These are phyloP conservation scores for Amaranthus palmeri DNA, from an alignment of 148 eudicot species.

Conservation along the genomic window DNA sequence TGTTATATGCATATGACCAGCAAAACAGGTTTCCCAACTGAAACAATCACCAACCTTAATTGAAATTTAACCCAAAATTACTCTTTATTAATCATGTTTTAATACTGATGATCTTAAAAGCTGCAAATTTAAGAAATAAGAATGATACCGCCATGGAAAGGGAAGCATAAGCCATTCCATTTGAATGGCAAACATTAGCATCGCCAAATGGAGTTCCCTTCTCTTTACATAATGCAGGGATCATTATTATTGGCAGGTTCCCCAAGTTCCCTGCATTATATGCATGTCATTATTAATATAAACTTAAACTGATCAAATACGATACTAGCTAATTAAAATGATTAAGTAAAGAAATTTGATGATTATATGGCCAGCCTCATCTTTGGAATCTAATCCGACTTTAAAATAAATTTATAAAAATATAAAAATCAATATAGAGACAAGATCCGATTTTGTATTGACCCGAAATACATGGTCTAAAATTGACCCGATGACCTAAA, in stretches of 20 bases:
- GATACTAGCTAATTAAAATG: too few relatives aligned
- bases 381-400: too few relatives aligned
- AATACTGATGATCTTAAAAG: background rate
- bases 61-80: background rate
- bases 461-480: too few relatives aligned
- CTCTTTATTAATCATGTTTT: too few relatives aligned
- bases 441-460: too few relatives aligned
- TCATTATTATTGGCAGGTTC: conserved; percentile 58
- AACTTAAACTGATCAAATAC: too few relatives aligned
- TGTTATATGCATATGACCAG: conserved; percentile 77
- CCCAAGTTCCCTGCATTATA: conserved; percentile 67
- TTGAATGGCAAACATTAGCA: conserved; percentile 42
- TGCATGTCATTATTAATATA: too few relatives aligned
- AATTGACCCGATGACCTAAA: too few relatives aligned
- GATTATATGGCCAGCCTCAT: too few relatives aligned
- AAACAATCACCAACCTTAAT: background rate
- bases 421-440: too few relatives aligned
- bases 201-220: conserved; percentile 63
- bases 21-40: conserved; percentile 71
- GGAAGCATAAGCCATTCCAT: conserved; percentile 67
- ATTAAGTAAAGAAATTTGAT: too few relatives aligned
- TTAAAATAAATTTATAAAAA: too few relatives aligned
- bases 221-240: conserved; percentile 85
- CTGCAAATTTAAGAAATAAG: background rate
- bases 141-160: conserved; percentile 80